Evolutionary conservation across 2,329 filamentous ascomycete genomes (phyloP).

Genomic region (Xylariaceae sp.): DNA sequence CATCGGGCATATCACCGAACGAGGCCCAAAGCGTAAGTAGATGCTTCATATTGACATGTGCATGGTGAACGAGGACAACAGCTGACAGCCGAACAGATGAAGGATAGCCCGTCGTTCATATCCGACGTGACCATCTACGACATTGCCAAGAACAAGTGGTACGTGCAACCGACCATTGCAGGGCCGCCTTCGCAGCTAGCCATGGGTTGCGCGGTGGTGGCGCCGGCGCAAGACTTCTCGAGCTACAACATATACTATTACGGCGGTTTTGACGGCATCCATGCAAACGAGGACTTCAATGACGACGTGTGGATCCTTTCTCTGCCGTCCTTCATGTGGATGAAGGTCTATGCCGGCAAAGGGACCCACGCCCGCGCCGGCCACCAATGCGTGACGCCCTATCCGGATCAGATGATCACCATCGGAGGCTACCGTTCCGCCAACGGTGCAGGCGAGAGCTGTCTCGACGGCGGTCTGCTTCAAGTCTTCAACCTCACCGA

Average conservation of each 20-base stretch:
- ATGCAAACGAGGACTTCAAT: conserved; percentile 34
- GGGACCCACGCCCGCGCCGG: conserved; percentile 57
- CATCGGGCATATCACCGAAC: conserved; percentile 27
- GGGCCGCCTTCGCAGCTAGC: conserved; percentile 51
- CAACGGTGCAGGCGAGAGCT: conserved; percentile 30
- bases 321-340: conserved; percentile 77
- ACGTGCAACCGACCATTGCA: conserved; percentile 59
- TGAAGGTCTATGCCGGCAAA: conserved; percentile 42
- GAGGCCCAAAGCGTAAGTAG: conserved; percentile 37
- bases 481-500: conserved; percentile 69
- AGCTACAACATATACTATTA: conserved; percentile 84
- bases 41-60: not conserved
- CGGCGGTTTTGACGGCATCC: conserved; percentile 62
- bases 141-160: conserved; percentile 63
- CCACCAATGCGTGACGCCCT: conserved; percentile 69
- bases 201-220: conserved; percentile 69
- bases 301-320: conserved; percentile 79
- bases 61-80: too few species aligned
- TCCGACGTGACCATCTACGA: conserved; percentile 72
- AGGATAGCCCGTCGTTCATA: conserved; percentile 66
- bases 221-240: conserved; percentile 62
- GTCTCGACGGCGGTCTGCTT: conserved; percentile 47
- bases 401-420: conserved; percentile 75
- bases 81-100: conserved; percentile 39
- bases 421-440: conserved; percentile 59